A percentile compares a stretch with the other conserved stretches of the same genome.
phyloP scores from a whole-genome alignment of 257 asterid genomes.

The Penstemon barbatus region DNA sequence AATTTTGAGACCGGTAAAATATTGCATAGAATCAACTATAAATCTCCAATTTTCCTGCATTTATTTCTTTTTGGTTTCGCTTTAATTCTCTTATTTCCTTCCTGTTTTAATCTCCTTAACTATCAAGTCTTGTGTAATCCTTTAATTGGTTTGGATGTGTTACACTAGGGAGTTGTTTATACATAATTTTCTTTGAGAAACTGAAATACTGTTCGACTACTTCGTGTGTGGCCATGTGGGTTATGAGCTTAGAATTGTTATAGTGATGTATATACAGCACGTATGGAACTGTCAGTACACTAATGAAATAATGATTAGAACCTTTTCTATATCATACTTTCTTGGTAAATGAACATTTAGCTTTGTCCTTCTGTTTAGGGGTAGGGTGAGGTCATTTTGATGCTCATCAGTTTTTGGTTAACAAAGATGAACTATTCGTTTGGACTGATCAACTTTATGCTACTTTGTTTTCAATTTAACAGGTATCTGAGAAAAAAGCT shows the following conservation, averaged over 20 bases:
- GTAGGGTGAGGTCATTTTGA: background rate
- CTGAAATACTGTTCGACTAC: background rate
- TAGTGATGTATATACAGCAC: background rate
- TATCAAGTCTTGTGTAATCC: background rate
- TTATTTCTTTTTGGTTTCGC: background rate
- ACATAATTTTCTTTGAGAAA: too few relatives aligned
- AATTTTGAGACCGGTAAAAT: too few relatives aligned
- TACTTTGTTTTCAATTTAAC: slow-evolving; percentile 16
- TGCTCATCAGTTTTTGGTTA: background rate
- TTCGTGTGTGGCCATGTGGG: background rate
- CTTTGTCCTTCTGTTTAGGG: background rate
- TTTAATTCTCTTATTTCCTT: slow-evolving; percentile 10
- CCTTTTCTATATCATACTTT: background rate
- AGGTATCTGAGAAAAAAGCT: slow-evolving; percentile 99
- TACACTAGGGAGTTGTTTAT: background rate
- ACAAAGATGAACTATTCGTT: background rate
- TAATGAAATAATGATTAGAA: background rate
- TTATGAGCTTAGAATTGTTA: background rate
- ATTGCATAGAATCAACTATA: background rate
- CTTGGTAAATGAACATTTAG: background rate
- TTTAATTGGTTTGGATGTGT: background rate
- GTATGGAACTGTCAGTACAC: background rate
- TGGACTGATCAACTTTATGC: background rate
- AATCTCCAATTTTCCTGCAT: background rate
- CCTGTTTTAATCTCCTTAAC: background rate